Base-by-base conservation (phyloP, 2,329 filamentous ascomycete species). In the Claviceps africana region DNA sequence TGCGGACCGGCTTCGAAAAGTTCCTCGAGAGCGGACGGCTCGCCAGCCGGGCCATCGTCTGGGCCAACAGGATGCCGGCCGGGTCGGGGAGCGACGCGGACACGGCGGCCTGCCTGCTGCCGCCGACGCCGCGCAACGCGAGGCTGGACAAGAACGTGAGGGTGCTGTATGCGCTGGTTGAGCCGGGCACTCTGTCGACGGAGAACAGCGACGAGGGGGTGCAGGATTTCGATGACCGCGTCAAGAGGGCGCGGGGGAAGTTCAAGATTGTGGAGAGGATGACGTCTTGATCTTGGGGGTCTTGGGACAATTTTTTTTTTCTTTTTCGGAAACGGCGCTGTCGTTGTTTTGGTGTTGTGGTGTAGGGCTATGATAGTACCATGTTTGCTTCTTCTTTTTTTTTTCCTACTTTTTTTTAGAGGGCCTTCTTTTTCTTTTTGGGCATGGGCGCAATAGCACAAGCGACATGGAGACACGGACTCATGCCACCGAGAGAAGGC, bases 1-100 rank as follows among this genome's bases (percentile, higher is more conserved):
- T 97, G 43, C 86, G 94, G 65, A 93, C 90, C 57, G 91, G 90
- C 0, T 97, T 93, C 60, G 88, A 95, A 61, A 97, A 95, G 69
- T 96, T 94, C 62, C 64, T 86, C 43, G 83, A 88, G 56, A 79
- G 88, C 65, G 91, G 91, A 2, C 76, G 77, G 54, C 69, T 97
- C 33, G 84, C 91, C 60, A 87, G 88, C 45, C 83, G 82, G 61
- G 82, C 88, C 15, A 70, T 86, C 25, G 75, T 97, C n/a, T 97
- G 91, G 90, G 82, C 83, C 13, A 85, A 86, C 55, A 76, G 89
- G 51, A 67, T 89, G 11, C 72, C 65, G 1, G 44, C 56, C 52
- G 9, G 13, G 30, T n/a, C n/a, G n/a, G n/a, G n/a, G n/a, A n/a
- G n/a, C n/a, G n/a, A n/a, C n/a, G n/a, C 19, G 9, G 30, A 31